Evolutionary conservation across 768 basidiomycete species (phyloP), one percentile per base, ranked within the genome.

Genomic region (Termitomyces sp.): DNA sequence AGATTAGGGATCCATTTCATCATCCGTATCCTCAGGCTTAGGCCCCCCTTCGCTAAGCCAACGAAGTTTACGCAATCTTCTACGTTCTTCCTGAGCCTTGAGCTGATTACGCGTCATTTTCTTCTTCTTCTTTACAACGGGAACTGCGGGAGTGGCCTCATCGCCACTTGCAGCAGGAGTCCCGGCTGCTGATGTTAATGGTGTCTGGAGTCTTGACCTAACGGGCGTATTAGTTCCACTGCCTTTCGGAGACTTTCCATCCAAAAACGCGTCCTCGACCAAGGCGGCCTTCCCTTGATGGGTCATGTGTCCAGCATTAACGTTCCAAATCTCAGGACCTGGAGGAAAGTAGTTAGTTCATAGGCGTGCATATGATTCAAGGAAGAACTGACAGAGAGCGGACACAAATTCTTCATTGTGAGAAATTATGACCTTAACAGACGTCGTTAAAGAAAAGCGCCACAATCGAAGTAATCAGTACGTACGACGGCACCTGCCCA

Each of bases 271-370:
- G 63, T 95, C 93, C 63, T 98, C 95, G 43, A 93, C 77, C 44
- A 93, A 76, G 14, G 90, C 84, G 3, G 79, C 74, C 71, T 97
- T 98, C 65, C 95, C 95, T 75, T 93, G 85, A 61, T 90, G 90
- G 34, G 85, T 85, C 73, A 98, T 78, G 28, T 81, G 81, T 11
- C 95, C 95, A 48, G 70, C 84, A 48, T 95, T 92, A 63, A 98
- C 84, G 65, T 95, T 81, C 95, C 96, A 98, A 60, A 95, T 94
- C 72, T 98, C 94, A 45, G 90, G 85, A 65, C 89, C 90, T 90
- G 54, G 34, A 40, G 28, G 10, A 40, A 54, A 42, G 45, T 63
- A 62, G 50, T 35, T 50, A 56, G 53, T 53, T 49, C 35, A 54
- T 28, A 41, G 6, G 14, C 11, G 59, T 40, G n/a, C 43, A 40